phyloP scores from a whole-genome alignment of 192 early-diverging fungal species.

The Entrophospora sp. region DNA sequence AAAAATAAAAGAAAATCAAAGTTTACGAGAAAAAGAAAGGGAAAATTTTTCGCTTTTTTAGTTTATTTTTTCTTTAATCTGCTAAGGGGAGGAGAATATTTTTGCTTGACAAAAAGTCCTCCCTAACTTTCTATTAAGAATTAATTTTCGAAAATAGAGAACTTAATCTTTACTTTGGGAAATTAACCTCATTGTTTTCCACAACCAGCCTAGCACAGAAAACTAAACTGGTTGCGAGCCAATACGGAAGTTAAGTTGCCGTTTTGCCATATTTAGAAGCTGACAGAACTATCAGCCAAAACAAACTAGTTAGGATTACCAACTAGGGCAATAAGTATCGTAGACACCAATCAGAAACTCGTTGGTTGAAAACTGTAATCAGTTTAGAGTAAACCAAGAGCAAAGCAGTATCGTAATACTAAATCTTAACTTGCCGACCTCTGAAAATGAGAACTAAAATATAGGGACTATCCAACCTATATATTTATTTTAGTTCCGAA shows the following conservation, averaged over 20 bases:
- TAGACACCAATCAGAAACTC: background rate
- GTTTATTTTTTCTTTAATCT: no score
- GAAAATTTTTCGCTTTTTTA: background rate
- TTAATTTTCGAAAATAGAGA: background rate
- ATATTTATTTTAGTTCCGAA: slow-evolving; percentile 2
- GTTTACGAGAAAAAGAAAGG: no score
- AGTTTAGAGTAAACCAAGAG: background rate
- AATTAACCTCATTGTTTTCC: no score
- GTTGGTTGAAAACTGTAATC: background rate
- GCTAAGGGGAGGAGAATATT: background rate
- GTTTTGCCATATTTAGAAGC: slow-evolving; percentile 8
- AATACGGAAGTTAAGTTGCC: slow-evolving; percentile 2
- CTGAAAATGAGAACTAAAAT: slow-evolving; percentile 8
- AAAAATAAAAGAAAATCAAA: no score
- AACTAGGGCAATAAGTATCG: slow-evolving; percentile 5
- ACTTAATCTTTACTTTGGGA: background rate
- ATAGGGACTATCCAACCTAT: background rate
- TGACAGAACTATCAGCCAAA: slow-evolving; percentile 10
- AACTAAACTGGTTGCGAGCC: background rate
- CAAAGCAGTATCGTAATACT: background rate
- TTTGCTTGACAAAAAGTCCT: background rate
- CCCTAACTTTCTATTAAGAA: background rate
- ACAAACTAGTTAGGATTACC: slow-evolving; percentile 7
- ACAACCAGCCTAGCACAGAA: background rate
- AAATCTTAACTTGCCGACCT: slow-evolving; percentile 6